These are phyloP conservation scores for Candida nonsorbophila DNA, from an alignment of 805 yeast genomes.

Conservation along the genomic window DNA sequence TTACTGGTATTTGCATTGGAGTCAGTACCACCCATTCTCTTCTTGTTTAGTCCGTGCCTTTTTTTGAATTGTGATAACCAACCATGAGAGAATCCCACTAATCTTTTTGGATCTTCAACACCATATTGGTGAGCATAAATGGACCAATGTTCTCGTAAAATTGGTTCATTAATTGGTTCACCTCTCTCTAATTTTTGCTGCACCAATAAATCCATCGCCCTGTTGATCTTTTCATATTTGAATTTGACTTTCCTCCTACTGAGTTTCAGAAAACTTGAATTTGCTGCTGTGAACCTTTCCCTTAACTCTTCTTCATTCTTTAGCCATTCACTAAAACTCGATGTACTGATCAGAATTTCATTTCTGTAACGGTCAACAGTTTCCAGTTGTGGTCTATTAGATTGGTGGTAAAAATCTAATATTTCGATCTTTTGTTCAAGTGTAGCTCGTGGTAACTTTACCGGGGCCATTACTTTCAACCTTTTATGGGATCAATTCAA, in stretches of 20 bases:
- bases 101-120: conserved; percentile 55
- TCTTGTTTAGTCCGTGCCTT: conserved; percentile 44
- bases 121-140: conserved; percentile 51
- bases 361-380: conserved; percentile 50
- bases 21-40: conserved; percentile 15
- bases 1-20: too few relatives aligned
- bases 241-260: conserved; percentile 44
- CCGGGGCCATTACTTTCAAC: conserved; percentile 7
- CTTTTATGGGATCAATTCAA: too few relatives aligned
- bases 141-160: conserved; percentile 53
- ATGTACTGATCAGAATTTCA: conserved; percentile 51
- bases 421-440: conserved; percentile 55
- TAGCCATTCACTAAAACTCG: conserved; percentile 58
- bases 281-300: conserved; percentile 34
- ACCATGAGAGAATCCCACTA: conserved; percentile 53
- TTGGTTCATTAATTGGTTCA: conserved; percentile 49
- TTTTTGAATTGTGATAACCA: conserved; percentile 60
- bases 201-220: conserved; percentile 54
- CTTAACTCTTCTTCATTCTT: conserved; percentile 48
- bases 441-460: conserved; percentile 44
- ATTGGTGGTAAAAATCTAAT: conserved; percentile 44
- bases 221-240: conserved; percentile 54
- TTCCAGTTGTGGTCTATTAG: conserved; percentile 51
- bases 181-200: conserved; percentile 36
- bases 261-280: conserved; percentile 22